phyloP scores from a whole-genome alignment of 2,329 filamentous ascomycete species.

The Colletotrichum filicis region DNA sequence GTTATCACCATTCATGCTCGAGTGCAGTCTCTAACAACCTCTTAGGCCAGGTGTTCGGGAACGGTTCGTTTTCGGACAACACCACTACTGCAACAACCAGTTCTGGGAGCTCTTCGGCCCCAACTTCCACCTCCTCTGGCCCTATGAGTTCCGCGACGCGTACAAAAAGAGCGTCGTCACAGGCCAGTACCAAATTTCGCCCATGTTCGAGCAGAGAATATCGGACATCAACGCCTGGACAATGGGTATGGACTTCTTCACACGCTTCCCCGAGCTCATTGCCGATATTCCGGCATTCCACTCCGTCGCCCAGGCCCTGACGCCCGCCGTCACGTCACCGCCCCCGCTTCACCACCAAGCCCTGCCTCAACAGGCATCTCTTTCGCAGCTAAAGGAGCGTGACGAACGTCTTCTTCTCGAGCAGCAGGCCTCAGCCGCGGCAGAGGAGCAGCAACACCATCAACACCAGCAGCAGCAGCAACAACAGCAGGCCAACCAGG shows the following conservation, averaged over 20 bases:
- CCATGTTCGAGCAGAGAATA: conserved; percentile 40
- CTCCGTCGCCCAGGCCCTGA: conserved; percentile 11
- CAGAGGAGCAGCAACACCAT: neutral
- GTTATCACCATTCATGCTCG: no score
- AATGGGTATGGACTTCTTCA: conserved; percentile 42
- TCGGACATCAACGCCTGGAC: conserved; percentile 44
- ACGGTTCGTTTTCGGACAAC: conserved; percentile 43
- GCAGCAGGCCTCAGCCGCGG: neutral
- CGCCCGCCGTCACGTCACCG: neutral
- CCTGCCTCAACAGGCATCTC: conserved; percentile 19
- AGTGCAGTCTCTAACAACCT: neutral
- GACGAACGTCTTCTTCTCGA: conserved; percentile 2
- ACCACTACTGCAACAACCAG: conserved; percentile 43
- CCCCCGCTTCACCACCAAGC: neutral
- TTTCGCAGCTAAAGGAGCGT: conserved; percentile 5
- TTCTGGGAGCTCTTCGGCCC: conserved; percentile 42
- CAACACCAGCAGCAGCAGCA: neutral
- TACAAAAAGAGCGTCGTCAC: conserved; percentile 40
- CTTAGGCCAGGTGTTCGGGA: conserved; percentile 43
- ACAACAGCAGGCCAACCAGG: neutral
- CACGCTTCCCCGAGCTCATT: conserved; percentile 40
- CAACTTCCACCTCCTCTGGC: conserved; percentile 41
- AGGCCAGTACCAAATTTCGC: conserved; percentile 39
- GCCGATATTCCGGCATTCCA: conserved; percentile 44
- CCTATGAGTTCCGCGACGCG: conserved; percentile 40